Conservation (phyloP, 2,329 filamentous ascomycete genomes). For the Harringtonia lauricola region DNA sequence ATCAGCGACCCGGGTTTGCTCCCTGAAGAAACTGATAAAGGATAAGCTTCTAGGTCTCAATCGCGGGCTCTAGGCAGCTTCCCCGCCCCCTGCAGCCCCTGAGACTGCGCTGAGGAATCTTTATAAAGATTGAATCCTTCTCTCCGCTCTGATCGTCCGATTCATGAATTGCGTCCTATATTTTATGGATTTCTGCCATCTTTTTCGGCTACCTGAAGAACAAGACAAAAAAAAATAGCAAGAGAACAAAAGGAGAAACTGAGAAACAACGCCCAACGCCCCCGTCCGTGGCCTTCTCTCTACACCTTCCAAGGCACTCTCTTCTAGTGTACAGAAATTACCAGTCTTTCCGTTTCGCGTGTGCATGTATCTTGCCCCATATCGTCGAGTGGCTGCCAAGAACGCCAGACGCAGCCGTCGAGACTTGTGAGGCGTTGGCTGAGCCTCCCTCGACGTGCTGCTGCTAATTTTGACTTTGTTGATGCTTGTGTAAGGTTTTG, state of each 20-base stretch:
- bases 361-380: not conserved
- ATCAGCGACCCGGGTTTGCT: constrained; percentile 1
- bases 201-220: too few species aligned
- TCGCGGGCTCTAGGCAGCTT: not conserved
- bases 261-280: constrained; percentile 8
- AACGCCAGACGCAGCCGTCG: not conserved
- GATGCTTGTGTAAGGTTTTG: not conserved
- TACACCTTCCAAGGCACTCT: constrained; percentile 9
- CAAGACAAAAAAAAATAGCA: not conserved
- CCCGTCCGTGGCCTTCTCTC: constrained; percentile 10
- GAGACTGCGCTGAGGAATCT: too few species aligned
- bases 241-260: not conserved
- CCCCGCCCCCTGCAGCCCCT: too few species aligned
- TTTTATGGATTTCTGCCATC: too few species aligned
- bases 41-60: not conserved
- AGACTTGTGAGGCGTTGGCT: not conserved
- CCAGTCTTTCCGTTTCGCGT: constrained; percentile 4
- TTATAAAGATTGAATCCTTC: too few species aligned
- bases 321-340: constrained; percentile 11
- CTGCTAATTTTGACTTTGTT: not conserved
- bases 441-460: not conserved
- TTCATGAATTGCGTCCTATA: too few species aligned
- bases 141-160: too few species aligned
- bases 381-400: not conserved
- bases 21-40: not conserved